Evolutionary conservation across 371 early-diverging fungal genomes (phyloP).

Genomic region (Syncephalastrum contaminatum): DNA sequence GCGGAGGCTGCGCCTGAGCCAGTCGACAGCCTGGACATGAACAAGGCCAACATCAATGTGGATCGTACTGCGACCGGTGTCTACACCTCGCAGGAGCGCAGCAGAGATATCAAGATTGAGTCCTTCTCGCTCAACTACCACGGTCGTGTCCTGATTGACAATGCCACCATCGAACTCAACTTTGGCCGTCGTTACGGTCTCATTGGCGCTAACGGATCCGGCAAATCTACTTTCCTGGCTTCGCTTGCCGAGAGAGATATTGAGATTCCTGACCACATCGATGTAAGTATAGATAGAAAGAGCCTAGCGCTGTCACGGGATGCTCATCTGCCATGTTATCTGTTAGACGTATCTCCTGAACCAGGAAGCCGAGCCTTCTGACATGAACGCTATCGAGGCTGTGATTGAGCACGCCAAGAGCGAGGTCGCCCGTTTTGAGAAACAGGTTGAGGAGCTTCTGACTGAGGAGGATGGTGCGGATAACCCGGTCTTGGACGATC

Average conservation of each 20-base stretch:
- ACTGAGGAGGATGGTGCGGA: slow-evolving; percentile 82
- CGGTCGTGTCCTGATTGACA: slow-evolving; percentile 90
- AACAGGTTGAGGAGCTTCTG: slow-evolving; percentile 85
- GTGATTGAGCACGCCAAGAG: slow-evolving; percentile 88
- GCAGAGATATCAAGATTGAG: slow-evolving; percentile 96
- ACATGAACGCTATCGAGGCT: slow-evolving; percentile 87
- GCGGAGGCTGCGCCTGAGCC: slow-evolving; percentile 39
- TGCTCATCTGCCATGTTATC: not conserved
- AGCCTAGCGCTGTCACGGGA: not conserved
- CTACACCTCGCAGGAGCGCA: slow-evolving; percentile 87
- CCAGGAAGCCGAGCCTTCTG: slow-evolving; percentile 94
- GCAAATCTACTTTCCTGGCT: slow-evolving; percentile 97
- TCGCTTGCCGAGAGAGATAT: slow-evolving; percentile 94
- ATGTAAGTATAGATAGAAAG: slow-evolving; percentile 55
- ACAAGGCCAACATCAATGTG: slow-evolving; percentile 41
- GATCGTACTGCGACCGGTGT: slow-evolving; percentile 92
- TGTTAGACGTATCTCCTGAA: slow-evolving; percentile 85
- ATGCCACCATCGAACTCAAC: slow-evolving; percentile 95
- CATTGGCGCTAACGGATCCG: slow-evolving; percentile 96
- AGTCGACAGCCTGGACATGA: slow-evolving; percentile 24
- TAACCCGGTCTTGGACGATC: slow-evolving; percentile 86
- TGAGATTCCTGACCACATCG: slow-evolving; percentile 95
- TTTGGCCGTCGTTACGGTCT: slow-evolving; percentile 98
- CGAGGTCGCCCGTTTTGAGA: slow-evolving; percentile 88
- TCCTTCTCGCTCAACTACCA: slow-evolving; percentile 91